Evolutionary conservation across 352 stramenopile species (phyloP).

Genomic region (Pythium brassicae): DNA sequence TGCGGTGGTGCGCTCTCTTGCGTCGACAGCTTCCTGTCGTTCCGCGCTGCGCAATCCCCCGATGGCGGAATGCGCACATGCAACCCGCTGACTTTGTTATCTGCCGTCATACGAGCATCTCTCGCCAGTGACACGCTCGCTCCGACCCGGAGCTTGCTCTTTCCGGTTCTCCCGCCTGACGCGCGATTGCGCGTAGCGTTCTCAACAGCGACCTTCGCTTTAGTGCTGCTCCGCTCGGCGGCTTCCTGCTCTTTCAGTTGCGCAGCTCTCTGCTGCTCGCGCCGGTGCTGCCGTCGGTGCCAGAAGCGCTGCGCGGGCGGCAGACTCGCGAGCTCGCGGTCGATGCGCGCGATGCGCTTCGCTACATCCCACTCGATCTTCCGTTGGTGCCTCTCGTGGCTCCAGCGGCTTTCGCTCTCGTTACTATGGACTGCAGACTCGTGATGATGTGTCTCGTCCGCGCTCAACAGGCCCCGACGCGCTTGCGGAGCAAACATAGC

Average conservation of each 20-base stretch:
- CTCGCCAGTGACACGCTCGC: too few relatives aligned
- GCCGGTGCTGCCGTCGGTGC: conserved; percentile 24
- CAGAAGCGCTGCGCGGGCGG: conserved; percentile 49
- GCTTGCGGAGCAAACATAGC: neutral
- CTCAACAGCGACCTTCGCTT: neutral
- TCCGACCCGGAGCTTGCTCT: too few relatives aligned
- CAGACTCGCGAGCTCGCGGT: conserved; percentile 48
- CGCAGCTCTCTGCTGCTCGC: conserved; percentile 19
- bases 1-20: too few relatives aligned
- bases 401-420: conserved; percentile 5
- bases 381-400: conserved; percentile 24
- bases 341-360: conserved; percentile 61
- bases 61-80: too few relatives aligned
- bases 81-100: too few relatives aligned
- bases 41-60: too few relatives aligned
- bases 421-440: neutral
- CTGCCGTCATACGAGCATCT: too few relatives aligned
- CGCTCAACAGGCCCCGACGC: too few relatives aligned
- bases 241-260: too few relatives aligned
- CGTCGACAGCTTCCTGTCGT: too few relatives aligned
- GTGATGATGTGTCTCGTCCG: too few relatives aligned
- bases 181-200: neutral
- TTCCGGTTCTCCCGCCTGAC: too few relatives aligned
- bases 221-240: neutral
- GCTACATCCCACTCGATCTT: conserved; percentile 70